Evolutionary conservation across 305 asterid genomes (phyloP), one percentile per base, ranked within the genome.

Genomic region (Coffea humblotiana): DNA sequence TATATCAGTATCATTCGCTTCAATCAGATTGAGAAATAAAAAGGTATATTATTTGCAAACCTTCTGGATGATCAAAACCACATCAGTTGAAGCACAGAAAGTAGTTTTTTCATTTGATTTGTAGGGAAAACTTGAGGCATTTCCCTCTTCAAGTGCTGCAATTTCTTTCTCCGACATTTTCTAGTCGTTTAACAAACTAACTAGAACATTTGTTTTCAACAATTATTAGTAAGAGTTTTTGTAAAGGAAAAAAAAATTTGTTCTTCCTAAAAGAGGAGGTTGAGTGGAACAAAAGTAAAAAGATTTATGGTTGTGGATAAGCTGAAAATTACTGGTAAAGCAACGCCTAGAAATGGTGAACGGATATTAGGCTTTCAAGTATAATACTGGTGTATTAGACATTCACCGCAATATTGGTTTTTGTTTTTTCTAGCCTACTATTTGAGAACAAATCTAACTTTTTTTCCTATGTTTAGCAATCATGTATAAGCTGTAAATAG

Each of bases 111-210:
- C 85, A 51, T 78, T 86, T 73, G 68, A 71, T 70, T 18, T 56
- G 8, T 52, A 61, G 27, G 79, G 80, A 29, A 75, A 54, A 54
- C 2, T 80, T 16, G 85, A 51, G 51, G 68, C 65, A 63, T 7
- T 43, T n/a, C 89, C 87, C 64, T 88, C 89, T 82, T 88, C 91
- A 8, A 86, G 80, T 19, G 76, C 15, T 35, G 77, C 23, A 65
- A 86, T 76, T 49, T 86, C 91, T 60, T 80, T 63, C n/a, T 78
- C 75, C 19, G 85, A 71, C 92, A 88, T 87, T 83, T 72, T 52
- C 18, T 61, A 32, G 1, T 32, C 52, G 54, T 83, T 49, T 14
- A 2, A 37, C 13, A 6, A n/a, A 68, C n/a, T 16, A 37, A 67
- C 4, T 1, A 21, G 19, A n/a, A 7, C 8, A 19, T 15, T 69